Base-by-base conservation (phyloP, 2,329 filamentous ascomycete species). In the Verticillium klebahnii region DNA sequence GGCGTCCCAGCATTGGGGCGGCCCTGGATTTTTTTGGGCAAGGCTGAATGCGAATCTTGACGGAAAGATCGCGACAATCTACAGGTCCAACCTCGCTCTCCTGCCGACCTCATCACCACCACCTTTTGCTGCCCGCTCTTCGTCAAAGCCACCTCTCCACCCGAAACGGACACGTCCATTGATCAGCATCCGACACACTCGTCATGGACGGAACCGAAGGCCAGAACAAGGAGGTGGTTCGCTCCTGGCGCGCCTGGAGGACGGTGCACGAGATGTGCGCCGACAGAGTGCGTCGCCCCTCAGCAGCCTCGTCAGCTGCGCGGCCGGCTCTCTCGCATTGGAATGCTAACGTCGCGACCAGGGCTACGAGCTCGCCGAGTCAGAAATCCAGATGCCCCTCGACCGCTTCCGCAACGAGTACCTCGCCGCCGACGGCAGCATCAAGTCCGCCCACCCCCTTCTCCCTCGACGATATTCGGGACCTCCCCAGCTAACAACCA, bases 251-350 rank as follows among this genome's bases (percentile, higher is more conserved):
- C 76, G 92, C 93, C 70, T 96, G 92, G 87, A 88, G 88, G 77
- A 99, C 95, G 9, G 88, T 93, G 57, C 92, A 96, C 77, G 92
- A 99, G 83, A 96, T 99, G 94, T 89, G 95, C 69, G 83, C 85
- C 65, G 95, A 98, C 76, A 82, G 94, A 75, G 93, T 97, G 85
- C 70, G 90, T 14, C 57, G 29, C 61, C 9, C 25, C 23, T 55
- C 50, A 6, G 23, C 50, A 55, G 52, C 56, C 31, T 52, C 60
- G 14, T 3, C 39, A 39, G 40, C 56, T 25, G 36, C 39, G 29
- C 2, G 4, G 31, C 14, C 25, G 34, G 52, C 32, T 29, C 52
- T 12, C 36, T 37, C 36, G 36, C 17, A 40, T 40, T 3, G 1
- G 14, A 15, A 15, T 23, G 36, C 63, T 72, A 57, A 69, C 68